phyloP scores from a whole-genome alignment of 2,329 filamentous ascomycete genomes.

The Botrytis aclada region DNA sequence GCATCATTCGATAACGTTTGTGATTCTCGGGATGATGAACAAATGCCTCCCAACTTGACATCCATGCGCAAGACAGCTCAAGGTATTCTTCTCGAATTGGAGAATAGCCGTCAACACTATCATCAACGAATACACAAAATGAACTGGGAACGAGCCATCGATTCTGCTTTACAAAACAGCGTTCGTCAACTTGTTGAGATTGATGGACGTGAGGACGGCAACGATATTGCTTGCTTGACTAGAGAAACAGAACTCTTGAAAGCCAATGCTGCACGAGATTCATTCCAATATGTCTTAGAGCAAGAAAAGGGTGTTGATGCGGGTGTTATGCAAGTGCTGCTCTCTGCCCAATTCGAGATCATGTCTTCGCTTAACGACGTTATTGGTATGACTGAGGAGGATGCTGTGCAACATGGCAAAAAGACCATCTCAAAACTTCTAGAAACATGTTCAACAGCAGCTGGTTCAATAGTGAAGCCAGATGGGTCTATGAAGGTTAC shows the following conservation, averaged over 20 bases:
- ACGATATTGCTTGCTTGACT: constrained; percentile 68
- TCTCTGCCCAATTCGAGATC: constrained; percentile 90
- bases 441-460: constrained; percentile 68
- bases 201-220: constrained; percentile 59
- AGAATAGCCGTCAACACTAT: constrained; percentile 85
- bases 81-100: constrained; percentile 84
- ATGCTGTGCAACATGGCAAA: constrained; percentile 78
- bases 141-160: constrained; percentile 84
- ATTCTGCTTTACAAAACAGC: constrained; percentile 83
- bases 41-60: constrained; percentile 65
- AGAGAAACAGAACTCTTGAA: constrained; percentile 86
- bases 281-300: constrained; percentile 72
- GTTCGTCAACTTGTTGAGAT: constrained; percentile 75
- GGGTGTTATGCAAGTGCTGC: constrained; percentile 73
- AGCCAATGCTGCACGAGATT: constrained; percentile 75
- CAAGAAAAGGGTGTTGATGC: constrained; percentile 80
- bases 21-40: constrained; percentile 66
- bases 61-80: constrained; percentile 84
- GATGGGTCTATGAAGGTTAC: constrained; percentile 63
- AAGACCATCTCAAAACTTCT: constrained; percentile 74
- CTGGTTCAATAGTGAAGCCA: constrained; percentile 84
- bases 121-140: constrained; percentile 77
- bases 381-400: constrained; percentile 75
- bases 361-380: constrained; percentile 79
- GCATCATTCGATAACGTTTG: constrained; percentile 84